Evolutionary conservation across 495 filamentous ascomycete species (phyloP), one percentile per base, ranked within the genome.

Genomic region (Paragyromitra xinjiangensis): DNA sequence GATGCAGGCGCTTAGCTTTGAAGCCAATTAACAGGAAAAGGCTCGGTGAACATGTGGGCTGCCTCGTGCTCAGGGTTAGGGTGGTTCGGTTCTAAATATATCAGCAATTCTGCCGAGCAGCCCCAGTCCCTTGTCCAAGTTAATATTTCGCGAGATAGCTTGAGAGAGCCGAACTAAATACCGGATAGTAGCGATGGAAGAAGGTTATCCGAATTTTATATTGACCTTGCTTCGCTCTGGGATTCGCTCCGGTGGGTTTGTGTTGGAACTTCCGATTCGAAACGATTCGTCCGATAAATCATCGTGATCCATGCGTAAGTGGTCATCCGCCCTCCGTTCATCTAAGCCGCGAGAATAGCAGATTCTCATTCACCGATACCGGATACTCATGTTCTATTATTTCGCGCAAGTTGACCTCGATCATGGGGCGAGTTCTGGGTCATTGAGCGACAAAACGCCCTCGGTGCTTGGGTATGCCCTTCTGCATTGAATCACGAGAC

Each of bases 61-160:
- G 19, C 8, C 44, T 51, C 9, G 53, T 56, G 24, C 1, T 55
- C 14, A 51, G 68, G 56, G 68, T 66, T 71, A 71, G 69, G 69
- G 59, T 71, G 8, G 24, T 53, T 42, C 1, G 2, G 6, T 53
- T 45, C 61, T 56, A 73, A 73, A 66, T 66, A 73, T 73, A 66
- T 53, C 70, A 12, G 4, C 5, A 2, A 42, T n/a, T 19, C 22
- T 51, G 29, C 48, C 19, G 62, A 48, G 16, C 16, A 48, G 16
- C 16, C 44, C 44, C 0, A 9, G 44, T 45, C 50, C 50, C 50
- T 34, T 37, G 29, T 29, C 58, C 26, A 62, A 34, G 37, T 24
- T 14, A 26, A 44, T 8, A 65, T 65, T 48, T 65, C 62, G 39
- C 62, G 62, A 65, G 22, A 14, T n/a, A 62, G 37, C 11, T 5